phyloP scores from a whole-genome alignment of 2,329 filamentous ascomycete species.

The Aspergillus spinulosporus region DNA sequence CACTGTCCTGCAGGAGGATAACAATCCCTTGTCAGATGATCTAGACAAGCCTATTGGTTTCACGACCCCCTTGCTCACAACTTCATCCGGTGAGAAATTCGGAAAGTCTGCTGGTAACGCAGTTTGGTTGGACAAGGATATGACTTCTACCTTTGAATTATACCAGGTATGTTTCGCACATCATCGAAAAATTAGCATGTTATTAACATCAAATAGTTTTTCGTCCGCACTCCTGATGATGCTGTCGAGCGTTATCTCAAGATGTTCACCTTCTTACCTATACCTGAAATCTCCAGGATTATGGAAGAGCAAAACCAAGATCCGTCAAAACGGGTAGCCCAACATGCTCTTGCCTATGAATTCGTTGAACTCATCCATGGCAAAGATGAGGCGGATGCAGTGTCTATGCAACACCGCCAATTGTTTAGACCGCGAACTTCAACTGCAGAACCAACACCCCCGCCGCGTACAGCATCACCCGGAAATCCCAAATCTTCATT shows the following conservation, averaged over 20 bases:
- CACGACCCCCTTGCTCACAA: constrained; percentile 86
- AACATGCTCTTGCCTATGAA: constrained; percentile 80
- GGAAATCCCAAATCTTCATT: constrained; percentile 24
- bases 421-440: constrained; percentile 43
- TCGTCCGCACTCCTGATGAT: constrained; percentile 76
- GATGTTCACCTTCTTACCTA: constrained; percentile 84
- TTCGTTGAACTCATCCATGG: constrained; percentile 81
- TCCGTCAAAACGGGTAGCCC: constrained; percentile 72
- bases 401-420: constrained; percentile 58
- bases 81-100: constrained; percentile 82
- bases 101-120: constrained; percentile 95
- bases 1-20: constrained; percentile 38
- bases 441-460: constrained; percentile 36
- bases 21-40: constrained; percentile 38
- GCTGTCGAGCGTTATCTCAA: constrained; percentile 81
- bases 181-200: no score
- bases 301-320: constrained; percentile 69
- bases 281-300: constrained; percentile 64
- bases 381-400: constrained; percentile 59
- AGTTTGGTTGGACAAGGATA: constrained; percentile 81
- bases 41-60: constrained; percentile 69
- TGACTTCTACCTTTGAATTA: constrained; percentile 80
- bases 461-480: constrained; percentile 25
- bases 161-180: constrained; percentile 60
- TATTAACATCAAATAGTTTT: constrained; percentile 61